Conservation (phyloP, 192 early-diverging fungal genomes). For the Tieghemiomyces parasiticus region DNA sequence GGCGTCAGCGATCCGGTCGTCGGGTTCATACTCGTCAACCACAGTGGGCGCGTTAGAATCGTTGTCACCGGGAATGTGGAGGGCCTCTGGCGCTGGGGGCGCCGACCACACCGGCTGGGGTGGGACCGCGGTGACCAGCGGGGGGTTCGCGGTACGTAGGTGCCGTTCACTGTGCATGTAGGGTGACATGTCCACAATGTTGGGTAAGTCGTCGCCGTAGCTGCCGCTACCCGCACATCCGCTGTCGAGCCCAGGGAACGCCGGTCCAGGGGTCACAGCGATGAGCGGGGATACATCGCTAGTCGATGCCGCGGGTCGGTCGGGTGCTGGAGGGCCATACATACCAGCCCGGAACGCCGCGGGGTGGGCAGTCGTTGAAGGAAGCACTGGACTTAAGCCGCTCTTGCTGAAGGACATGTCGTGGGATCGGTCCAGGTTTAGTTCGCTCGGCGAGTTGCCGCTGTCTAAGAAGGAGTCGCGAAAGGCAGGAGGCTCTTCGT, state of each 20-base stretch:
- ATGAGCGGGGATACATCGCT: no score
- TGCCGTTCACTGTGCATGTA: neutral
- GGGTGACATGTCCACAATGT: slow-evolving; percentile 5
- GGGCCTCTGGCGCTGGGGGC: neutral
- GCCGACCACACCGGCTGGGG: neutral
- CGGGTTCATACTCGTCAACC: neutral
- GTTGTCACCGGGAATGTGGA: neutral
- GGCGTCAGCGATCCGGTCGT: neutral
- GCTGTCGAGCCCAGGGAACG: no score
- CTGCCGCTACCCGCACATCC: no score
- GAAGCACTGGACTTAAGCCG: slow-evolving; percentile 3
- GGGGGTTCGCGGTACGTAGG: neutral
- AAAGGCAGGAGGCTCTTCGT: no score
- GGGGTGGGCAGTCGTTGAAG: no score
- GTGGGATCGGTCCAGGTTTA: no score
- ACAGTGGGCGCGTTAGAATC: slow-evolving; percentile 3
- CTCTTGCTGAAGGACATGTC: neutral
- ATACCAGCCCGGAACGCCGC: no score
- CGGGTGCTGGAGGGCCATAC: no score
- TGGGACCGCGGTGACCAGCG: neutral
- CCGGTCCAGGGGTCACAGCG: no score
- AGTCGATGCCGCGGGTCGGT: no score
- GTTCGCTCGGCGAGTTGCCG: no score
- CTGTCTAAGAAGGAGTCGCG: no score
- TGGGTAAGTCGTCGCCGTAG: slow-evolving; percentile 4